phyloP scores from a whole-genome alignment of 805 yeast genomes.

The Spencermartinsiella europaea region DNA sequence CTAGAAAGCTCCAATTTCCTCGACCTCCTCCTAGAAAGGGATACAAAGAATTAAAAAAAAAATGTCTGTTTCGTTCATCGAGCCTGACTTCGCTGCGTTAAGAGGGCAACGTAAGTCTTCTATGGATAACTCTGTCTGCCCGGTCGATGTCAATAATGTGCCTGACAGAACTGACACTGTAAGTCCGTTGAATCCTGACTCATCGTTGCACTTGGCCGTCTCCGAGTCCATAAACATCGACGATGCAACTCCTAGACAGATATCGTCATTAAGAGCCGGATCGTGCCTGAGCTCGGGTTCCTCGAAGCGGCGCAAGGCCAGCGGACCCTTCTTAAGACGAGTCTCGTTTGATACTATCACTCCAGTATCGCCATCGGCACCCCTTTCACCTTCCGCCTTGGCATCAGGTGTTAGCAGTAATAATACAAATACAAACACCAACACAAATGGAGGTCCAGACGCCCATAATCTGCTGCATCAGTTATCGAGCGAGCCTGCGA shows the following conservation, averaged over 20 bases:
- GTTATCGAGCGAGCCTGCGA: not conserved
- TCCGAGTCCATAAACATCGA: not conserved
- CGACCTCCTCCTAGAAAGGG: too few species aligned
- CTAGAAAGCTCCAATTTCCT: too few species aligned
- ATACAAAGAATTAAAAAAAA: too few species aligned
- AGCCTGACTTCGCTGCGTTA: slow-evolving; percentile 18
- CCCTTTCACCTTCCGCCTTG: slow-evolving; percentile 2
- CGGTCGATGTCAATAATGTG: not conserved
- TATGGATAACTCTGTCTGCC: not conserved
- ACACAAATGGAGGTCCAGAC: not conserved
- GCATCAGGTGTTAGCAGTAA: not conserved
- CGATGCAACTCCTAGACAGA: not conserved
- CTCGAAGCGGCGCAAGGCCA: not conserved
- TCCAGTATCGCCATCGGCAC: not conserved
- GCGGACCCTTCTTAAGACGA: slow-evolving; percentile 10
- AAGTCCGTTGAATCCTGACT: not conserved
- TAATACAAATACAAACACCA: not conserved
- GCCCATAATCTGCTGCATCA: not conserved
- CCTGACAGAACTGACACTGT: too few species aligned
- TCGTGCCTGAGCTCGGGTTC: not conserved
- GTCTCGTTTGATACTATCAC: slow-evolving; percentile 22
- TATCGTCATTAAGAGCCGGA: not conserved
- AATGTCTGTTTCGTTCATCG: slow-evolving; percentile 20
- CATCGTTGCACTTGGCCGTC: not conserved
- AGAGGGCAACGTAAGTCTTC: slow-evolving; percentile 5